Evolutionary conservation across 495 filamentous ascomycete species (phyloP), one percentile per base, ranked within the genome.

Genomic region (Acidomyces sp.): DNA sequence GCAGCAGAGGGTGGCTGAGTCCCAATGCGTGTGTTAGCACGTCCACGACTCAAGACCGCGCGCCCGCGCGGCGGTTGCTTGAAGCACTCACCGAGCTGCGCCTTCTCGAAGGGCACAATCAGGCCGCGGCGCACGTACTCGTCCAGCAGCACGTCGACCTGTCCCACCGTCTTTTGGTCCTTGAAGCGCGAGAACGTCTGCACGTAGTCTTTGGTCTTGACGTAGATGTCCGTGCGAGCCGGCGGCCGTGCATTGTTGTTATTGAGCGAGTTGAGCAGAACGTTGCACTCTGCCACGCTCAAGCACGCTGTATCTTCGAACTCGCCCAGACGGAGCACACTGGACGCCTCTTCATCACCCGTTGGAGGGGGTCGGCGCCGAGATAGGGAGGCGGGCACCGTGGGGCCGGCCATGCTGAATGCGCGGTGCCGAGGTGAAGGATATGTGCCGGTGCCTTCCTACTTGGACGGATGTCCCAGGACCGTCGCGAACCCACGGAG

Each of bases 101-200:
- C 84, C 51, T 81, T 72, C 71, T 97, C 90, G 55, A 95, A 95
- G 57, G 82, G 79, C 55, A 80, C 80, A 51, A 97, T 62, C 55
- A 87, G 64, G 12, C 37, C 41, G 26, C 24, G 25, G 18, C 21
- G 26, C 26, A 47, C 34, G n/a, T 46, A 24, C 37, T 19, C 37
- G 6, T 12, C 10, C 15, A 17, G 27, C 39, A 94, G 62, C 6
- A 80, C 71, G 60, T 94, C 88, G 25, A 95, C 84, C 9, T 84
- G 83, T 62, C 92, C 82, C 43, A 93, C 85, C 44, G 84, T 88
- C 62, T 95, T 85, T 56, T 83, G 83, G 45, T 85, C 75, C 66
- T 93, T 92, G 69, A 95, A 95, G 11, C 87, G 81, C 9, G 86
- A 81, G 65, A 96, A 96, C 16, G 80, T 74, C 47, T 93, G 85